These are phyloP conservation scores for Vigna hirtella DNA, from an alignment of 306 rosid species.

Conservation along the genomic window DNA sequence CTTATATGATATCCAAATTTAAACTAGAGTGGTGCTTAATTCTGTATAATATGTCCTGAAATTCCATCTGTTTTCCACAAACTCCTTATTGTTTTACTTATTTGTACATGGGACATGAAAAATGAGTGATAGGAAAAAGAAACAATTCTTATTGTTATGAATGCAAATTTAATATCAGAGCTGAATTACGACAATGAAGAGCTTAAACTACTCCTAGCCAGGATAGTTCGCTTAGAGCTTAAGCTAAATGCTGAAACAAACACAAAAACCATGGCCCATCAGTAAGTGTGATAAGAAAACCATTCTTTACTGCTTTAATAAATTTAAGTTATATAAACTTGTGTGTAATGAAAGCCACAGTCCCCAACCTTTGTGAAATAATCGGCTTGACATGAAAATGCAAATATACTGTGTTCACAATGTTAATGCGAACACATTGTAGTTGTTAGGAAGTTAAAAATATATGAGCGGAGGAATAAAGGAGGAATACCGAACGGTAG, in stretches of 20 bases:
- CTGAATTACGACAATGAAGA: background rate
- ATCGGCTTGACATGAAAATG: background rate
- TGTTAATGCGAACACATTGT: background rate
- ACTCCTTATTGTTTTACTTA: slow-evolving; percentile 2
- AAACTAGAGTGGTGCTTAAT: slow-evolving; percentile 34
- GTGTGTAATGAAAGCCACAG: slow-evolving; percentile 4
- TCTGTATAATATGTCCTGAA: slow-evolving; percentile 9
- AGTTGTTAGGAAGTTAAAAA: too few relatives aligned
- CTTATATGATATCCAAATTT: background rate
- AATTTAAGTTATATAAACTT: slow-evolving; percentile 16
- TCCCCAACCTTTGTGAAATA: slow-evolving; percentile 14
- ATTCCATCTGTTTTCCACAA: background rate
- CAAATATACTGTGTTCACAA: background rate
- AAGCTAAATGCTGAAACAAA: background rate
- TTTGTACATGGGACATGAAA: slow-evolving; percentile 4
- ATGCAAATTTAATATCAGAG: background rate
- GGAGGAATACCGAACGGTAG: too few relatives aligned
- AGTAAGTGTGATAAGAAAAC: background rate
- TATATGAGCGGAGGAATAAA: too few relatives aligned
- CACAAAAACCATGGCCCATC: background rate
- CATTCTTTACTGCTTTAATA: slow-evolving; percentile 13
- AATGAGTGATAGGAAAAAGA: background rate
- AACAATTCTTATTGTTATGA: background rate
- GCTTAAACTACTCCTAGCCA: background rate
- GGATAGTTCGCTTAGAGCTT: background rate